Percentiles rank a stretch among this genome's conserved stretches.
Conservation (phyloP, 73 alveolate species). For the Urostyla sp. region DNA sequence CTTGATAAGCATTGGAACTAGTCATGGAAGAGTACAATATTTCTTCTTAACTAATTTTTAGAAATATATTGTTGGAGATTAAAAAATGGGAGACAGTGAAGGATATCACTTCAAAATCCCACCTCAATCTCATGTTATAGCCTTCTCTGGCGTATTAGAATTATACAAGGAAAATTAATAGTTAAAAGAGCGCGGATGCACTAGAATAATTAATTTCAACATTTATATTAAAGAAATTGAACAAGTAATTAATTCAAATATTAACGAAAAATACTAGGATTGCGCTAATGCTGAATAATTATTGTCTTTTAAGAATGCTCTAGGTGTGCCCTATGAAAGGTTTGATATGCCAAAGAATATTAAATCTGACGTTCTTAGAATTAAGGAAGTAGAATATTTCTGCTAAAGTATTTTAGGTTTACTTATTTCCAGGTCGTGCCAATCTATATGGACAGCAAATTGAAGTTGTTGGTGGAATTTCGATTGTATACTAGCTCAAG, state of each 20-base stretch:
- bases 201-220: too few relatives aligned
- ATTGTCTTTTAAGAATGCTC: conserved; percentile 7
- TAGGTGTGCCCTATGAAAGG: conserved; percentile 15
- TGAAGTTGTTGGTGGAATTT: conserved; percentile 35
- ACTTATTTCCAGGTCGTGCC: conserved; percentile 7
- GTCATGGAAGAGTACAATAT: too few relatives aligned
- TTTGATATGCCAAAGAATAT: conserved; percentile 14
- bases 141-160: conserved; percentile 38
- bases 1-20: conserved; percentile 15
- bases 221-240: too few relatives aligned
- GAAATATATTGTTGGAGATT: neutral
- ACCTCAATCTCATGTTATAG: conserved; percentile 11
- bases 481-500: conserved; percentile 14
- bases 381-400: conserved; percentile 9
- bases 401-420: conserved; percentile 16
- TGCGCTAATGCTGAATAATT: conserved; percentile 16
- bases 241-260: too few relatives aligned
- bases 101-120: conserved; percentile 23
- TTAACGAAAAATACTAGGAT: too few relatives aligned
- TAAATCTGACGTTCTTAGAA: conserved; percentile 25
- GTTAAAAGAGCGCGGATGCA: conserved; percentile 17
- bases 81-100: conserved; percentile 18
- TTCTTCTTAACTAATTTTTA: too few relatives aligned
- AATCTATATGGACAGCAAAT: conserved; percentile 16
- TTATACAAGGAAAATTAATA: neutral